Evolutionary conservation across 306 rosid genomes (phyloP).

Genomic region (Arachis hypogaea): DNA sequence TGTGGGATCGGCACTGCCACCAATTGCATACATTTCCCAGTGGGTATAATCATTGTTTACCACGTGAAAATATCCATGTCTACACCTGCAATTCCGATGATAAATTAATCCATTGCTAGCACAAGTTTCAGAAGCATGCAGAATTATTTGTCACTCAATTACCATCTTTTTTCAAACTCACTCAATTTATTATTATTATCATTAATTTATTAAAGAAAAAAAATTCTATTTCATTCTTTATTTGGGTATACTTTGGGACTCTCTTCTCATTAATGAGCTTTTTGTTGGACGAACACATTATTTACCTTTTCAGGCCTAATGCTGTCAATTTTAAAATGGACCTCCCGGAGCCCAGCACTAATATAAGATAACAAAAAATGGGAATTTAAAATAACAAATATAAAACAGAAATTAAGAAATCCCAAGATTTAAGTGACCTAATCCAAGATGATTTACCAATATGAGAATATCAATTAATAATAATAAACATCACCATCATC

Average conservation of each 20-base stretch:
- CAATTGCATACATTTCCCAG: slow-evolving; percentile 98
- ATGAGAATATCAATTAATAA: not conserved
- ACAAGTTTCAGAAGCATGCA: not conserved
- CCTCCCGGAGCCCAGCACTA: slow-evolving; percentile 8
- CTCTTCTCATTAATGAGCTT: too few relatives aligned
- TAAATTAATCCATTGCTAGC: slow-evolving; percentile 15
- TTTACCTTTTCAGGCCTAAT: not conserved
- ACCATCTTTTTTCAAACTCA: too few relatives aligned
- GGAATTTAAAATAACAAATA: too few relatives aligned
- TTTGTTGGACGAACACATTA: too few relatives aligned
- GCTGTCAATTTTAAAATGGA: slow-evolving; percentile 6
- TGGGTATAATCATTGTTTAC: slow-evolving; percentile 98
- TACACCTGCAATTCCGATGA: slow-evolving; percentile 68
- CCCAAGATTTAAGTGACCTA: not conserved
- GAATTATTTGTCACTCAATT: not conserved
- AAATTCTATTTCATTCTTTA: too few relatives aligned
- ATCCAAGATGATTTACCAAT: not conserved
- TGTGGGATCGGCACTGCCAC: slow-evolving; percentile 97
- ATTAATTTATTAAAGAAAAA: too few relatives aligned
- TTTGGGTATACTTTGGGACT: too few relatives aligned
- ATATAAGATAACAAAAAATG: too few relatives aligned
- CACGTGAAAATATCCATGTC: slow-evolving; percentile 98
- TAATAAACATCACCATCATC: not conserved
- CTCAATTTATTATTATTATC: too few relatives aligned
- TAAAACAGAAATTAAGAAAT: not conserved